These are phyloP conservation scores for Quercus aquifolioides DNA, from an alignment of 306 rosid species.

Conservation along the genomic window DNA sequence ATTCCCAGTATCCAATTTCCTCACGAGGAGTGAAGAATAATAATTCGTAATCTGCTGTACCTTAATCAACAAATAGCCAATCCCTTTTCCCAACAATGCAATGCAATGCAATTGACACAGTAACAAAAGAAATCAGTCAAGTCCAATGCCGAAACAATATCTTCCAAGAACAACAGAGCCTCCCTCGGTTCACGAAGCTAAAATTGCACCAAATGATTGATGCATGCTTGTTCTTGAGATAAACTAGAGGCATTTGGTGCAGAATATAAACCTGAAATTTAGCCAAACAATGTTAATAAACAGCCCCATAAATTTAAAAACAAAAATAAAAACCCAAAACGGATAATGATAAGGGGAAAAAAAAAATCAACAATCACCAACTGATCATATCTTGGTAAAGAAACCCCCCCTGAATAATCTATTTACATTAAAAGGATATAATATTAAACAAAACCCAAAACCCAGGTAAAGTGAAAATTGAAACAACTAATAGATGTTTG, in stretches of 20 bases:
- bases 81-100: no score
- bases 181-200: slow-evolving; percentile 37
- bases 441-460: no score
- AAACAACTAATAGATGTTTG: no score
- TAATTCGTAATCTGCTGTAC: background rate
- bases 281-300: background rate
- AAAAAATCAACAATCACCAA: background rate
- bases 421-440: no score
- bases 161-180: slow-evolving; percentile 43
- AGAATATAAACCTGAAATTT: slow-evolving; percentile 30
- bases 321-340: background rate
- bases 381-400: no score
- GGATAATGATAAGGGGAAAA: background rate
- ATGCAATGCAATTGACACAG: background rate
- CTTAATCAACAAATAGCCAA: background rate
- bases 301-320: no score
- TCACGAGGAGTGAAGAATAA: slow-evolving; percentile 3
- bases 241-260: slow-evolving; percentile 39
- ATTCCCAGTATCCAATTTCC: background rate
- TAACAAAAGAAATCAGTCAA: slow-evolving; percentile 15
- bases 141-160: slow-evolving; percentile 57
- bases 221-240: slow-evolving; percentile 27
- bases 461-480: no score
- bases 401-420: no score
- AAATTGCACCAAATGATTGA: slow-evolving; percentile 17